Base-by-base conservation (phyloP, 129 eudicot genomes). In the Gnaphalium uliginosum region DNA sequence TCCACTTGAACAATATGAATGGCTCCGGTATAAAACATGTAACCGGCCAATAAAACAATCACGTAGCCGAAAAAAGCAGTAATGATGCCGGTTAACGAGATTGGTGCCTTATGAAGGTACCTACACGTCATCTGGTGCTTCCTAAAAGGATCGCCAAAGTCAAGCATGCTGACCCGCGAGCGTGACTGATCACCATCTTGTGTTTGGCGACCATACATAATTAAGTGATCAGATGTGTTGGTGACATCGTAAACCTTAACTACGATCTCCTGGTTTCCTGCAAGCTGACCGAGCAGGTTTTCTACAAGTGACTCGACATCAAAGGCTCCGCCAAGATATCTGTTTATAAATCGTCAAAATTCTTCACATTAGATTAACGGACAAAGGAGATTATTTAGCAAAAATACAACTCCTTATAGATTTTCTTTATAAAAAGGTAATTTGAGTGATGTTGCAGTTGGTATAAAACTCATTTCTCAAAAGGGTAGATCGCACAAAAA, bases 241-340 rank as follows among this genome's bases (percentile, higher is more conserved):
- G 98, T 92, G 73, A 89, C 83, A 65, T 92, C 98, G 58, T 78
- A 89, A 39, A 92, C 98, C 70, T 87, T 89, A 9, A 92, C 98
- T 24, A 87, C 81, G n/a, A 92, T 89, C 39, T 82, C 92, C 69
- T 92, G 88, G 78, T 87, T 89, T 43, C 87, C 94, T 35, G 98
- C 90, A 75, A 92, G 98, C 70, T 92, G 98, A 48, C 91, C 94
- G 1, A 92, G 90, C 62, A 92, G 89, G 76, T 89, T 89, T 81
- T 92, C 96, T 11, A 92, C 96, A 13, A 92, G 91, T 17, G 98
- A 92, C 82, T 89, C 96, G 19, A 92, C 96, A 81, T 92, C 98
- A 81, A 89, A 92, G 41, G 98, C 85, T 72, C 92, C 90, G 46
- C 93, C 93, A 37, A 89, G 89, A 71, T 87, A 92, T 24, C 89